Base-by-base conservation (phyloP, 371 early-diverging fungal species). In the Mortierella sp. region DNA sequence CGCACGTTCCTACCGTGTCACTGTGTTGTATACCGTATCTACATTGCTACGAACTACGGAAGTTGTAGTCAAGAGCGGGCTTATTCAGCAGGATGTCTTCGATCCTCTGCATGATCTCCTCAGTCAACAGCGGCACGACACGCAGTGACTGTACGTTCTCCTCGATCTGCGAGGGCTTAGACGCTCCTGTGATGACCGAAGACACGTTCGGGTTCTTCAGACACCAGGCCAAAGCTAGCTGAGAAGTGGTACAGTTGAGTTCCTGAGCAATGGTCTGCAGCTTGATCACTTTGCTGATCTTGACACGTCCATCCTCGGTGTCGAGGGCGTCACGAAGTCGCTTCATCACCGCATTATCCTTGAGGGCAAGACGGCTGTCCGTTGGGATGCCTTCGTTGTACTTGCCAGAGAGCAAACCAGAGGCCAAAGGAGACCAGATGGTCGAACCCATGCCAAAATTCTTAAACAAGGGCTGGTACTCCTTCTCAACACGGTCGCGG, bases 151-250 rank as follows among this genome's bases (percentile, higher is more conserved):
- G 80, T 37, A 93, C 76, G 72, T 95, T 92, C 78, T 94, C 94
- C 53, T 73, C 80, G 8, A 94, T 84, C 84, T 95, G 94, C 46
- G 84, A 80, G 0, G 90, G 86, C 44, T 84, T 84, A 11, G 89
- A 86, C 8, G 94, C 95, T 12, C 94, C 92, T 42, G 86, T 87
- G 54, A 90, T 88, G 17, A 91, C 89, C 0, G 89, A 81, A 1
- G 86, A 83, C 14, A 89, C 81, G 59, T 84, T 66, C 27, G 80
- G 78, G 76, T 92, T 90, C 66, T 83, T 86, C 52, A 91, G 52
- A 69, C 91, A 91, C 95, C 95, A 95, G 12, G 94, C 94, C 56
- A 95, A 79, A 0, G 93, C 91, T 37, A 95, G 71, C 70, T 94
- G 94, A 1, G 94, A 87, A 3, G 90, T 82, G 23, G 94, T 87